A percentile compares a stretch with the other conserved stretches of the same genome.
Conservation (phyloP, 106 monocot genomes). For the Dioscorea zingiberensis region DNA sequence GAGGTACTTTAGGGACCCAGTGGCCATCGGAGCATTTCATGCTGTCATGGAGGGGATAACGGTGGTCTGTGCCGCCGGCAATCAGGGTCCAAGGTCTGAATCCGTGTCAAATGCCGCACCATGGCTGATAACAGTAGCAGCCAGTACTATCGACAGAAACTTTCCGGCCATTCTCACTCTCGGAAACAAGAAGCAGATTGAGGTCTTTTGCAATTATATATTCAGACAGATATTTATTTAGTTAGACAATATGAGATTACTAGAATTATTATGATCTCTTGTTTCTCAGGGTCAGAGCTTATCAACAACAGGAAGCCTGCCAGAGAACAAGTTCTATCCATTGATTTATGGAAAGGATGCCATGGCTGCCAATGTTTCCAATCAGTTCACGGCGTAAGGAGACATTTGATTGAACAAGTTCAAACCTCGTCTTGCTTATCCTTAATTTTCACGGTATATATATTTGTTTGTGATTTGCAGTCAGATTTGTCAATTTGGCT, state of each 20-base stretch:
- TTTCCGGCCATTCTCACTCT: constrained; percentile 13
- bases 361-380: neutral
- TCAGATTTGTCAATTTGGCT: constrained; percentile 5
- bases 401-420: too few species aligned
- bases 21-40: constrained; percentile 33
- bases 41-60: constrained; percentile 18
- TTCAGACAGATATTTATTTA: too few species aligned
- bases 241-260: too few species aligned
- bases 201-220: neutral
- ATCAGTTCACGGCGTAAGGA: too few species aligned
- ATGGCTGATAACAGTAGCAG: constrained; percentile 26
- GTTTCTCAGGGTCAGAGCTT: constrained; percentile 30
- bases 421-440: too few species aligned
- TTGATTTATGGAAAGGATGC: constrained; percentile 25
- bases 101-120: constrained; percentile 20
- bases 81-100: neutral
- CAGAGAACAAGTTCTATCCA: constrained; percentile 22
- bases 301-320: constrained; percentile 6
- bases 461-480: constrained; percentile 9
- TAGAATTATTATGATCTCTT: neutral
- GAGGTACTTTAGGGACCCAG: constrained; percentile 1
- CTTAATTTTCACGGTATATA: neutral
- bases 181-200: constrained; percentile 16
- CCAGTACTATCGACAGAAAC: constrained; percentile 26
- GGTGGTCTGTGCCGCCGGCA: constrained; percentile 30